Evolutionary conservation across 176 grass and related monocot genomes (phyloP).

Genomic region (Rhynchospora pubera): DNA sequence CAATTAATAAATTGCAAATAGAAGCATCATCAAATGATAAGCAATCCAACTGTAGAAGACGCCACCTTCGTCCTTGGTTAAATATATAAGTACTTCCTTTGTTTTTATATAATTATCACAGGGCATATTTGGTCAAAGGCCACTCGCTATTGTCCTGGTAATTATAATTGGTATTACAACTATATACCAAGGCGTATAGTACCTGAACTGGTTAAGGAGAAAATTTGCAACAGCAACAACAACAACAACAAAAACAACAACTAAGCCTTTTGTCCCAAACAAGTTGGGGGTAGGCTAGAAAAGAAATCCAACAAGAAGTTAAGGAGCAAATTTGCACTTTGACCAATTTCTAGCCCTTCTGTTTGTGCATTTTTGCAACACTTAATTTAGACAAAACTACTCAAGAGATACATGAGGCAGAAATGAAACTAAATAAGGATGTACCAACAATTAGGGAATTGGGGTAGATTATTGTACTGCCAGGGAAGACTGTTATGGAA

Average conservation of each 20-base stretch:
- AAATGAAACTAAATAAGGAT: background rate
- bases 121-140: background rate
- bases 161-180: background rate
- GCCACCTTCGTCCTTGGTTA: background rate
- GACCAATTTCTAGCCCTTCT: background rate
- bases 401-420: background rate
- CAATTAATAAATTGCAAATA: background rate
- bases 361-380: background rate
- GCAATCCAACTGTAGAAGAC: background rate
- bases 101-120: background rate
- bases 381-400: background rate
- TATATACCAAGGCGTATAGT: background rate
- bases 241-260: too few relatives aligned
- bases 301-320: too few relatives aligned
- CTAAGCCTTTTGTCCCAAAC: too few relatives aligned
- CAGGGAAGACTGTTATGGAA: background rate
- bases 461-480: background rate
- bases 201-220: background rate
- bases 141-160: background rate
- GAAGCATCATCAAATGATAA: background rate
- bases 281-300: too few relatives aligned
- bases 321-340: too few relatives aligned
- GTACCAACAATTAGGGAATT: background rate
- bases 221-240: too few relatives aligned
- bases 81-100: background rate